A percentile compares a stretch with the other conserved stretches of the same genome.
phyloP scores from a whole-genome alignment of 1,139 yeast genomes.

The Magnusiomyces tetraspermus region DNA sequence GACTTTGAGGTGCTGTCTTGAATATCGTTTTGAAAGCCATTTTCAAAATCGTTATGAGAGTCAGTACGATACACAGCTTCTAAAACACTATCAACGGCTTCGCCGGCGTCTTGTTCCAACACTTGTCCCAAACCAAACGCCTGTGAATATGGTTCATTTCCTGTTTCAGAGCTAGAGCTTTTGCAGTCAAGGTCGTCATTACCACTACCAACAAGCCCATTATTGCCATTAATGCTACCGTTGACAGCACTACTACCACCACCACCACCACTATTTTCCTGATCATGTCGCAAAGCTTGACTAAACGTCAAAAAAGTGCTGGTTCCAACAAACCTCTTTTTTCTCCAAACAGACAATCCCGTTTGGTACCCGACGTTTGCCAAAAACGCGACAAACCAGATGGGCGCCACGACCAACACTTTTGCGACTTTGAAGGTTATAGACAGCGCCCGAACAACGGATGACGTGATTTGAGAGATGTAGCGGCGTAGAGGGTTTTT shows the following conservation, averaged over 20 bases:
- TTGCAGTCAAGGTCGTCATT: too few relatives aligned
- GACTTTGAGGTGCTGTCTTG: too few relatives aligned
- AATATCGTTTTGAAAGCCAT: background rate
- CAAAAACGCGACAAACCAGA: conserved; percentile 31
- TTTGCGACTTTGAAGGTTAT: conserved; percentile 16
- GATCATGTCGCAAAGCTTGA: background rate
- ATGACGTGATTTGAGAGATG: conserved; percentile 2
- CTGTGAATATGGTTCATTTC: too few relatives aligned
- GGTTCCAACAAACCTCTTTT: conserved; percentile 14
- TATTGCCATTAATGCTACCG: too few relatives aligned
- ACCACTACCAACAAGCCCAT: too few relatives aligned
- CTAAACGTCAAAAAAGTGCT: background rate
- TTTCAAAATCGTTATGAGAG: background rate
- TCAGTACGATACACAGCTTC: background rate
- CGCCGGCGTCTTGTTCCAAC: background rate
- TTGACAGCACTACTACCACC: too few relatives aligned
- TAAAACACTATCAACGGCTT: background rate
- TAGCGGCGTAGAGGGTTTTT: too few relatives aligned
- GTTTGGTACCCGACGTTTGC: conserved; percentile 29
- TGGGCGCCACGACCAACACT: conserved; percentile 25
- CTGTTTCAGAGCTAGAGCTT: too few relatives aligned
- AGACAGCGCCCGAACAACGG: conserved; percentile 1
- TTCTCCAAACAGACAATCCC: conserved; percentile 21
- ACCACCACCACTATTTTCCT: too few relatives aligned
- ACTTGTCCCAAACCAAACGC: background rate